Base-by-base conservation (phyloP, 1,284 basidiomycete genomes). In the Schizophyllum commune region DNA sequence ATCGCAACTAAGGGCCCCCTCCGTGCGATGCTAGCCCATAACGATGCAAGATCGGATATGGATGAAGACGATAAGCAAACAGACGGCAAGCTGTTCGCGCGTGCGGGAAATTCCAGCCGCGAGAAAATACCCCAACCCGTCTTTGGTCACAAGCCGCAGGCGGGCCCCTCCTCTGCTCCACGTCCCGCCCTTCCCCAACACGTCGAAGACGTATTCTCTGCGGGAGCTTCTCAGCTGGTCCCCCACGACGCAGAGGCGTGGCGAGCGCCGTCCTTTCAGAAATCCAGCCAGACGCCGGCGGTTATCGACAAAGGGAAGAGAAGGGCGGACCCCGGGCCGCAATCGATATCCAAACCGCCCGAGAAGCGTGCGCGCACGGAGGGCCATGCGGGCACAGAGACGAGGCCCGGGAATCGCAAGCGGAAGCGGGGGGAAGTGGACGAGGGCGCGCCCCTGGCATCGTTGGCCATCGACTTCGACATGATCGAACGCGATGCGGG, bases 211-310 rank as follows among this genome's bases (percentile, higher is more conserved):
- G 34, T 58, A 52, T 64, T 57, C 39, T 47, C 20, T 33, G 34
- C 34, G 13, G 13, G 7, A 39, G n/a, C n/a, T n/a, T n/a, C n/a
- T n/a, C 27, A 55, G 61, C 56, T 59, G 58, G 34, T 17, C n/a
- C 39, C 9, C 56, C 66, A 67, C 57, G 64, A 69, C 55, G 33
- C 61, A 39, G 59, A 64, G 32, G 66, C 66, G 47, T 69, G 69
- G 69, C 57, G 21, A 27, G 33, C 59, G 21, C 70, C 71, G n/a
- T 69, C 65, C 61, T 71, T 71, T 58, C 63, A 39, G 34, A 39
- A 39, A 13, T 7, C 6, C 34, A 39, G 13, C 34, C 13, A 7
- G 13, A 39, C 13, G 34, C 13, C 34, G 34, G 34, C 34, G 34
- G 7, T 13, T 13, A 39, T 13, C 6, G 34, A 39, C 34, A 39